phyloP scores from a whole-genome alignment of 129 eudicot species.

The Flaveria linearis region DNA sequence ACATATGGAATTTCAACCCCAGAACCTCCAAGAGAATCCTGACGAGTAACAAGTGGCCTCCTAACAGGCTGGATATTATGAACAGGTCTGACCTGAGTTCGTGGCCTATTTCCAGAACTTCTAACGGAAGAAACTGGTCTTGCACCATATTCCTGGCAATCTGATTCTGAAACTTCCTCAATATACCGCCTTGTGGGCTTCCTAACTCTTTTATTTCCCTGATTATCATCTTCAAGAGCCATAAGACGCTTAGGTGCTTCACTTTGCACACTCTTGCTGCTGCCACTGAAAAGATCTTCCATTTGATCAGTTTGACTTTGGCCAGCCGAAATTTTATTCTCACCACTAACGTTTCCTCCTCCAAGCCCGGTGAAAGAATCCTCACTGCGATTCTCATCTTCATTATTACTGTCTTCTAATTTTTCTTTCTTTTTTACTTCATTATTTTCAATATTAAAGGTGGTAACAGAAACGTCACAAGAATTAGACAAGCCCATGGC shows the following conservation, averaged over 20 bases:
- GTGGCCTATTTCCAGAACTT: conserved; percentile 43
- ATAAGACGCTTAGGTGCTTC: conserved; percentile 35
- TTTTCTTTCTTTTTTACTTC: conserved; percentile 56
- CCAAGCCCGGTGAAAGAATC: conserved; percentile 33
- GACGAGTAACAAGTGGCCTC: conserved; percentile 65
- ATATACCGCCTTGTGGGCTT: conserved; percentile 94
- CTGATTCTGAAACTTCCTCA: conserved; percentile 87
- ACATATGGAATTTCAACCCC: conserved; percentile 90
- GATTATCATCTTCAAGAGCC: conserved; percentile 47
- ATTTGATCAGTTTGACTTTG: conserved; percentile 32
- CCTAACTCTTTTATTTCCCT: conserved; percentile 80
- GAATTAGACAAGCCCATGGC: conserved; percentile 90
- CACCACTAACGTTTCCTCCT: conserved; percentile 33
- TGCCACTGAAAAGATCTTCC: conserved; percentile 36
- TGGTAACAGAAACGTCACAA: conserved; percentile 77
- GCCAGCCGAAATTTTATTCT: conserved; percentile 28
- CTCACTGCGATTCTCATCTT: conserved; percentile 29
- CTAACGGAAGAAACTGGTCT: conserved; percentile 42
- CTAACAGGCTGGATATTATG: conserved; percentile 48
- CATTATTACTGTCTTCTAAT: conserved; percentile 36
- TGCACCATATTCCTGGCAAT: conserved; percentile 53
- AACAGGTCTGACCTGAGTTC: conserved; percentile 42
- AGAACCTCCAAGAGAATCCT: conserved; percentile 94
- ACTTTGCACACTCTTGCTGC: conserved; percentile 36
- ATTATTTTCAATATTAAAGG: conserved; percentile 58